Conservation (phyloP, 140 eudicot genomes). For the Flaveria floridana region DNA sequence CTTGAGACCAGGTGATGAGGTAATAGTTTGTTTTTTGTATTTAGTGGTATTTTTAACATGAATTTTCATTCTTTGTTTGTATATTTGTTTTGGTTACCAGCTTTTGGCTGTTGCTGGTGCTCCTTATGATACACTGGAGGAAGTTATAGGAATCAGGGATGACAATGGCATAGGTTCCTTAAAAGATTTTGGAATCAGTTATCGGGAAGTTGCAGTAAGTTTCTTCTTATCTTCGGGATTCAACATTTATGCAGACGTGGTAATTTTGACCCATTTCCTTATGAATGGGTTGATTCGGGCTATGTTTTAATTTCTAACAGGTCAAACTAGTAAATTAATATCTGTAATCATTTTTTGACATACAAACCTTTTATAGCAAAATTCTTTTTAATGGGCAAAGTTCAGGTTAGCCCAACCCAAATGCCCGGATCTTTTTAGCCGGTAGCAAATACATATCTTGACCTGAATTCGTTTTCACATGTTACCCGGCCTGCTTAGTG, state of each 20-base stretch:
- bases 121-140: conserved; percentile 97
- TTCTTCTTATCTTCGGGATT: conserved; percentile 10
- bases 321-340: neutral
- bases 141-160: conserved; percentile 93
- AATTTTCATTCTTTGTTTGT: conserved; percentile 16
- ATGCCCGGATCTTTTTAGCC: neutral
- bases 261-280: neutral
- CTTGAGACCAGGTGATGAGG: conserved; percentile 98
- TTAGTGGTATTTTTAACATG: neutral
- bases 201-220: conserved; percentile 90
- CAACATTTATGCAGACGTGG: neutral
- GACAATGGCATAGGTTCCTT: conserved; percentile 75
- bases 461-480: neutral
- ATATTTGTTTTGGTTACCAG: conserved; percentile 41
- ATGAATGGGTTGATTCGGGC: neutral
- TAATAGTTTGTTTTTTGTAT: conserved; percentile 13
- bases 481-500: neutral
- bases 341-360: neutral
- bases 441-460: neutral
- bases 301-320: neutral
- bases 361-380: neutral
- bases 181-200: conserved; percentile 76
- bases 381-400: neutral
- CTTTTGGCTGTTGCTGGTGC: conserved; percentile 99
- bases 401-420: neutral